Evolutionary conservation across 2,329 filamentous ascomycete genomes (phyloP), one percentile per base, ranked within the genome.

Genomic region (Penicillium vulpinum): DNA sequence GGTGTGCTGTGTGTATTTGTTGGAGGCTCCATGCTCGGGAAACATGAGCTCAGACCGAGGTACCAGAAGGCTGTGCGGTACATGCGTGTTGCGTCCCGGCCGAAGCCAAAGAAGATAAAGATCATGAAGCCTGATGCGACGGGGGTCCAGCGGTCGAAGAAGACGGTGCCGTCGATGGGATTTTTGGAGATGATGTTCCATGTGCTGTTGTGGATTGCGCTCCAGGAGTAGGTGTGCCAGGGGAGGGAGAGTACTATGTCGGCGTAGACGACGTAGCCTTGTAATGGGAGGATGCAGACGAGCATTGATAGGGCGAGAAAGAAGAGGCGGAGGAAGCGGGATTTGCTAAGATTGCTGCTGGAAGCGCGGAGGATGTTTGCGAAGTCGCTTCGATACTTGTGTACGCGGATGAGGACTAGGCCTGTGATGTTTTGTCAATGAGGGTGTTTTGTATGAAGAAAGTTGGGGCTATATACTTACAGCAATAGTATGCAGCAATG

Each of bases 31-130:
- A 73, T 54, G 2, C 58, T 46, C 6, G 70, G 58, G 54, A 77
- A 73, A 44, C 67, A 71, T 39, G 60, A 59, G 15, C 70, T 70
- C 36, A 82, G 60, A 0, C 80, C 79, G 26, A 81, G 47, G n/a
- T 68, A 70, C 24, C 74, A 59, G 43, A 82, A 65, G 55, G 77
- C 74, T 4, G 71, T 69, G 51, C 75, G 75, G 66, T 87, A 88
- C 70, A 84, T 81, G 24, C 75, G 73, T 4, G 77, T 73, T 0
- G 86, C 86, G 64, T 89, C 87, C 26, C 75, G 76, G 29, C 86
- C 87, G 16, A 85, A 80, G 9, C 87, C 87, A 62, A 88, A 88
- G 64, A 87, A 83, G n/a, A 82, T 51, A 66, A 89, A 89, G 13
- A 85, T 72, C 26, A 85, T 56, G 57, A 83, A 79, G 0, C 82